Base-by-base conservation (phyloP, 768 basidiomycete species). In the Boletus subparvulus region DNA sequence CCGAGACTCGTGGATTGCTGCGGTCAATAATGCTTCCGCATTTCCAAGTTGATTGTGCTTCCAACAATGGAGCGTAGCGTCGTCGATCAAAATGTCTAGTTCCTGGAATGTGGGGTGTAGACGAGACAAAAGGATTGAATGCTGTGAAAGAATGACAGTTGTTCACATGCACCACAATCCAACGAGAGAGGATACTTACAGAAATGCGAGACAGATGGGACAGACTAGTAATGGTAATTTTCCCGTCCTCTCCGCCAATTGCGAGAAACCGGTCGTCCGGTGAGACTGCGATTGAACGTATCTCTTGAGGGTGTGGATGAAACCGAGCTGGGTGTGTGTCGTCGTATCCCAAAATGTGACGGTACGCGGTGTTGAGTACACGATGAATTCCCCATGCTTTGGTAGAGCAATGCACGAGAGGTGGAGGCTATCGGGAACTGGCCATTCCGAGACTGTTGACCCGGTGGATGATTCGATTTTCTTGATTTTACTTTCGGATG, bases 361-460 rank as follows among this genome's bases (percentile, higher is more conserved):
- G 4, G 11, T 42, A 8, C 10, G 3, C 0, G 2, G 0, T 6
- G 40, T 17, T 8, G 40, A 32, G 21, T 21, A 33, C 9, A n/a
- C 40, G n/a, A 51, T 17, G 14, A 51, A 51, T 21, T 35, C 2
- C 3, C 40, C 40, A 3, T 50, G 40, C 19, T 6, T 33, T 8
- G 30, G 28, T 4, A 32, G 13, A 2, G 10, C 9, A 2, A 35
- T 35, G 41, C 32, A 43, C 32, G 32, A 36, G 9, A 6, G 0
- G 2, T 0, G 0, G 17, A 17, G 0, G 14, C 5, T 24, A 17
- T 16, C 2, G 4, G 32, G 14, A 11, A 16, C 41, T 4, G 32
- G 19, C 50, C 50, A 52, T 24, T 42, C 41, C 11, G 41, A 32
- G 32, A 43, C 30, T 3, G 2, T 0, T 33, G 37, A 50, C 3